Conservation (phyloP, 345 rosid genomes). For the Moringa oleifera region DNA sequence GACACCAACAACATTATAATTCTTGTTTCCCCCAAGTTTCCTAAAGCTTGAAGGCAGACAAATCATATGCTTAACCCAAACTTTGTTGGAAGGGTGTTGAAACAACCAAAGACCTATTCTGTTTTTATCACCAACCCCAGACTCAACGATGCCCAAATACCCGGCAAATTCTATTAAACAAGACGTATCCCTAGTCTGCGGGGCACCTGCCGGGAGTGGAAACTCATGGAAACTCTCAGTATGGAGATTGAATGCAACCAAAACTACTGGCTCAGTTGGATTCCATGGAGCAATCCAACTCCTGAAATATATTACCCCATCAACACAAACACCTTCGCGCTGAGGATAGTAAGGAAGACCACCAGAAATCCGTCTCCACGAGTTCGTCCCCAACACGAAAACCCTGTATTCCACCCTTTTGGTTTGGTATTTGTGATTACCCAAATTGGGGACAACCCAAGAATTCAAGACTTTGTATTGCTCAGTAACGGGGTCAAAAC, state of each 20-base stretch:
- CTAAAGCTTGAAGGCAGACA: conserved; percentile 1
- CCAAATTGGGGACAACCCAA: conserved; percentile 11
- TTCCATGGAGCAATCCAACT: neutral
- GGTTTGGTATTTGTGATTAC: too few species aligned
- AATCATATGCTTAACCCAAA: neutral
- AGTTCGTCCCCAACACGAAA: conserved; percentile 12
- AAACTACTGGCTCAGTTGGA: neutral
- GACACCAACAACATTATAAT: conserved; percentile 7
- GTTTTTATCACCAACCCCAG: neutral
- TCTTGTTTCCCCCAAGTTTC: neutral
- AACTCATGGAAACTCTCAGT: conserved; percentile 8
- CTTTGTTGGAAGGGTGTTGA: neutral
- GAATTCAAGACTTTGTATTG: conserved; percentile 21
- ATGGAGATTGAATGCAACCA: conserved; percentile 13
- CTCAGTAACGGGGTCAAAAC: conserved; percentile 13
- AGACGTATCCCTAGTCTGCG: neutral
- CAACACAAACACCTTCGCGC: conserved; percentile 15
- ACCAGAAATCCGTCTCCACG: conserved; percentile 10
- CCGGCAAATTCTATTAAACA: conserved; percentile 6
- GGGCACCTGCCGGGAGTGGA: neutral
- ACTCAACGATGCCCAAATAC: conserved; percentile 8
- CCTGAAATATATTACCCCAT: conserved; percentile 17
- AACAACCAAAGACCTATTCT: conserved; percentile 1
- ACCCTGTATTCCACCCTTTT: conserved; percentile 11
- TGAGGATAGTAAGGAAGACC: conserved; percentile 14